phyloP scores from a whole-genome alignment of 129 eudicot genomes.

The Centella asiatica region DNA sequence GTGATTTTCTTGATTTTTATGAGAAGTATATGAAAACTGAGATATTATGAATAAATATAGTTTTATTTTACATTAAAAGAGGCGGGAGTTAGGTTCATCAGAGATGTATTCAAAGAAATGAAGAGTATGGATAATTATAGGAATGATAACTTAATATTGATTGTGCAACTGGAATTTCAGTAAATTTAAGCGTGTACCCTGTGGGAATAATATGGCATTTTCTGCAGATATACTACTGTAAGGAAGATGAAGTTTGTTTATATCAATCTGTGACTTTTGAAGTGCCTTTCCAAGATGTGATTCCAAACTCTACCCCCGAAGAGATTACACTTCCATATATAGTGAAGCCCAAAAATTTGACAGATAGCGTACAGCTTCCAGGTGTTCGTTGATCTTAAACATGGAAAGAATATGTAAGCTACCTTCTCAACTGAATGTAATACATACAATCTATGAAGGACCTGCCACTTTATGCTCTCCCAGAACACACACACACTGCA shows the following conservation, averaged over 20 bases:
- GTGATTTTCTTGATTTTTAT: too few species aligned
- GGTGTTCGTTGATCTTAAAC: slow-evolving; percentile 30
- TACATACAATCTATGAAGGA: too few species aligned
- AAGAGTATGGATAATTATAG: neutral
- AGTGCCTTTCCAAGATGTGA: slow-evolving; percentile 60
- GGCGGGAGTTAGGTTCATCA: too few species aligned
- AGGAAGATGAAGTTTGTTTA: slow-evolving; percentile 92
- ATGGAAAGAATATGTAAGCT: slow-evolving; percentile 1
- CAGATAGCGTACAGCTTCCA: slow-evolving; percentile 37
- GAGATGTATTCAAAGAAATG: too few species aligned
- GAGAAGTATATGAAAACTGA: too few species aligned
- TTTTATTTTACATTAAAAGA: too few species aligned
- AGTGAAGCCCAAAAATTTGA: slow-evolving; percentile 61
- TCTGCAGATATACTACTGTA: slow-evolving; percentile 84
- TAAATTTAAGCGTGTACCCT: too few species aligned
- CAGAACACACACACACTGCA: too few species aligned
- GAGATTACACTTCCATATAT: slow-evolving; percentile 56
- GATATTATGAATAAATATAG: too few species aligned
- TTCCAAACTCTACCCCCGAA: slow-evolving; percentile 40
- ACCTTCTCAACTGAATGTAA: too few species aligned
- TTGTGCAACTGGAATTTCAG: neutral
- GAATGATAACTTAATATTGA: neutral
- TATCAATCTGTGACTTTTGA: slow-evolving; percentile 73
- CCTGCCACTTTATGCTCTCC: too few species aligned
- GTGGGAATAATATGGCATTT: too few species aligned